phyloP scores from a whole-genome alignment of 1,284 basidiomycete genomes.

The Macrocystidia cucumis region DNA sequence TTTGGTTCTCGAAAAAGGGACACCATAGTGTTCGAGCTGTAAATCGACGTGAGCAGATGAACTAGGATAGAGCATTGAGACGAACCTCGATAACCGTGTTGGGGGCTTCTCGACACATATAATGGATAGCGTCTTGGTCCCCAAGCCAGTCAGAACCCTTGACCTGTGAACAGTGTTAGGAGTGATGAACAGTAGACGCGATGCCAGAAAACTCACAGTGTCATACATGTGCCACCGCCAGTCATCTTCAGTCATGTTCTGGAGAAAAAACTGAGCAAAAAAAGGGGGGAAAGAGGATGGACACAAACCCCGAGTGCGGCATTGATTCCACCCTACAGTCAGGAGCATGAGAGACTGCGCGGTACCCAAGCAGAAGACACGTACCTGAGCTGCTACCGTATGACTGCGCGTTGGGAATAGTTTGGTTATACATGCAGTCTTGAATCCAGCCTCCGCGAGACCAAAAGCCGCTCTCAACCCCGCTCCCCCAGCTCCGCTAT shows the following conservation, averaged over 20 bases:
- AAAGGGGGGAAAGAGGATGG: constrained; percentile 1
- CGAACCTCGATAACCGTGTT: constrained; percentile 86
- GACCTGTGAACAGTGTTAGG: constrained; percentile 45
- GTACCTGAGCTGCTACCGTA: constrained; percentile 94
- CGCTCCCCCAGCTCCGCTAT: constrained; percentile 94
- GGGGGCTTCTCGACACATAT: constrained; percentile 98
- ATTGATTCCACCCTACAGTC: constrained; percentile 89
- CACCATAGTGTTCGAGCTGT: constrained; percentile 97
- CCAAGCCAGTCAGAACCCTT: constrained; percentile 99
- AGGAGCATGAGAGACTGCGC: constrained; percentile 6
- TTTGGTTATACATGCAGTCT: constrained; percentile 98
- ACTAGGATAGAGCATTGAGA: constrained; percentile 5
- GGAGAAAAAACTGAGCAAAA: constrained; percentile 9
- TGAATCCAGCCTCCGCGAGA: constrained; percentile 96
- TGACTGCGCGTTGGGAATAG: constrained; percentile 99
- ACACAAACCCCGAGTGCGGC: constrained; percentile 88
- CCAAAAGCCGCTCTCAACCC: constrained; percentile 98
- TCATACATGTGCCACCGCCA: constrained; percentile 99
- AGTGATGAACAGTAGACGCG: background rate
- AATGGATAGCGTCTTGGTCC: constrained; percentile 99
- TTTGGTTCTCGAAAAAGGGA: constrained; percentile 97
- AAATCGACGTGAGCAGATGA: constrained; percentile 9
- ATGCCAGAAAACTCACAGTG: constrained; percentile 53
- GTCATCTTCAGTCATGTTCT: constrained; percentile 99
- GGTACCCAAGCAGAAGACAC: constrained; percentile 15